Evolutionary conservation across 2,329 filamentous ascomycete genomes (phyloP), one percentile per base, ranked within the genome.

Genomic region (Hypomyces rosellus): DNA sequence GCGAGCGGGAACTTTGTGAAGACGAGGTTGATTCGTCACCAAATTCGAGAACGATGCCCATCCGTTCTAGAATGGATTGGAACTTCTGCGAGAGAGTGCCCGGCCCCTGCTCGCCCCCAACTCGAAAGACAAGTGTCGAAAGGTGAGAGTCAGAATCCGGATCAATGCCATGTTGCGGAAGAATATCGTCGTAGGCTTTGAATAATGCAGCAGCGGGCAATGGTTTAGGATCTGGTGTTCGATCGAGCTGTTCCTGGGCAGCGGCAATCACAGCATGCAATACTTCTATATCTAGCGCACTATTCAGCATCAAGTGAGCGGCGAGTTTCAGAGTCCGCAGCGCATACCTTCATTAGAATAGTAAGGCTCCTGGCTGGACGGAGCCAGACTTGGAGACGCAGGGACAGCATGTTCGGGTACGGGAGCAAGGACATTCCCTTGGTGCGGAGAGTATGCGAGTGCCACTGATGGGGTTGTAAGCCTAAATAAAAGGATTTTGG

Each of bases 151-250:
- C 88, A 57, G 86, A 76, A 59, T 88, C 83, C n/a, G 82, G 77
- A 52, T 88, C 78, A 56, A 89, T 73, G 49, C 82, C 85, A 71
- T 87, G 74, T 56, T 82, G 74, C 5, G 80, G 80, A n/a, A 95
- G 78, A 39, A 91, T 76, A 50, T 81, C 75, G 62, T 93, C 86
- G 64, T 95, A 95, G 30, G 89, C 88, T 48, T 78, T 77, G 68
- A 95, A 95, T 15, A 96, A 77, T 9, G 89, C 88, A 62, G 84
- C 83, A 51, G 86, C 89, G 3, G 88, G 84, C 18, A 86, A 74
- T 49, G 80, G 77, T 59, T 86, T 80, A 45, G 77, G 76, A 50
- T 84, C 78, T 1, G 81, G 73, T 2, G 81, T 70, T 11, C 68
- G 68, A 42, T 78, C 71, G 48, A 82, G 74, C 30, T 87, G 76